Conservation (phyloP, 345 rosid species). For the Conringia planisiliqua region DNA sequence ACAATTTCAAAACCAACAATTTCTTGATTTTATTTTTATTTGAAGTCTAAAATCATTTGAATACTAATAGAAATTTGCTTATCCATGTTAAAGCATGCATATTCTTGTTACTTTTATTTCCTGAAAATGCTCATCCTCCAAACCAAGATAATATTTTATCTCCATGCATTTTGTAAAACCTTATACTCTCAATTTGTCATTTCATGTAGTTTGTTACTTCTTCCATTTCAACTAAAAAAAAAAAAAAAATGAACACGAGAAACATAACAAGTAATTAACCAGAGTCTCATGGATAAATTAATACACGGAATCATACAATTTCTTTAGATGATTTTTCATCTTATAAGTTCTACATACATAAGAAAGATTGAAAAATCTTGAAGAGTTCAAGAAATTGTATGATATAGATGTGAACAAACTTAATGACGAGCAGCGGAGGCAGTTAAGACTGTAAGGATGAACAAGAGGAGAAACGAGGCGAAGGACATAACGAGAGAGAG, state of each 20-base stretch:
- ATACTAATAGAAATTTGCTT: no score
- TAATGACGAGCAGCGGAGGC: slow-evolving; percentile 45
- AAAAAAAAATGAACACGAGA: neutral
- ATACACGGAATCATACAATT: neutral
- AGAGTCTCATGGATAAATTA: neutral
- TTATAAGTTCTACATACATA: neutral
- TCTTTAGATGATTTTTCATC: neutral
- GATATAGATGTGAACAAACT: neutral
- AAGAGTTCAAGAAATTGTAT: neutral
- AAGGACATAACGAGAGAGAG: slow-evolving; percentile 36
- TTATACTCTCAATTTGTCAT: no score
- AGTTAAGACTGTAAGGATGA: slow-evolving; percentile 48
- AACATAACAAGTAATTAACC: neutral
- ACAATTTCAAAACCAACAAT: no score
- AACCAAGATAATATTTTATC: no score
- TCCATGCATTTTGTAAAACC: no score
- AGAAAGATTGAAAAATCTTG: neutral
- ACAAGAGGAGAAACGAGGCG: slow-evolving; percentile 32
- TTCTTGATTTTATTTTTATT: no score
- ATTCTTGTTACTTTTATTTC: no score
- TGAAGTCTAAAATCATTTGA: no score
- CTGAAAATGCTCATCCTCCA: no score
- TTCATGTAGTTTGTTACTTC: neutral
- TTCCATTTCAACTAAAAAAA: neutral
- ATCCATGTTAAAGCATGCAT: no score